A percentile compares a stretch with the other conserved stretches of the same genome.
Evolutionary conservation across 1,284 basidiomycete genomes (phyloP).

Genomic region (Leccinum huronense): DNA sequence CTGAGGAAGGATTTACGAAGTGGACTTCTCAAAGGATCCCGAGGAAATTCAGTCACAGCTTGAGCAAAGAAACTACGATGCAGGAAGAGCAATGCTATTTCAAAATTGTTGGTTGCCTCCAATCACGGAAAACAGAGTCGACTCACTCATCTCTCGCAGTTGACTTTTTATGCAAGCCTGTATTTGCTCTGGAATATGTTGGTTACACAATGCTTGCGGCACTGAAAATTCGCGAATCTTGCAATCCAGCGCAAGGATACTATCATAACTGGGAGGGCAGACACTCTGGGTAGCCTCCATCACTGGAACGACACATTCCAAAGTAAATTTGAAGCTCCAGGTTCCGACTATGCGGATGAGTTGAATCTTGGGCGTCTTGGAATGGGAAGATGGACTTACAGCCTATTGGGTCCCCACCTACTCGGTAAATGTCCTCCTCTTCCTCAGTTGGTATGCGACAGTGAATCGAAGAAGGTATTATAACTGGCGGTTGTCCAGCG

Average conservation of each 20-base stretch:
- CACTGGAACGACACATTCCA: constrained; percentile 45
- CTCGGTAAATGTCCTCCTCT: constrained; percentile 44
- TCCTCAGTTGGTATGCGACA: constrained; percentile 44
- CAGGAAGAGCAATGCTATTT: constrained; percentile 46
- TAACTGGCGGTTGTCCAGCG: constrained; percentile 49
- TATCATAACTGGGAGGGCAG: constrained; percentile 46
- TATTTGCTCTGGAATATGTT: constrained; percentile 42
- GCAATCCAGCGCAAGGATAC: constrained; percentile 44
- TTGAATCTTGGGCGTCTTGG: constrained; percentile 2
- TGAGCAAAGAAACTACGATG: constrained; percentile 51
- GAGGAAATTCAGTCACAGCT: constrained; percentile 43
- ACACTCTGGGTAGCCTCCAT: constrained; percentile 41
- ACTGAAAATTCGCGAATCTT: constrained; percentile 42
- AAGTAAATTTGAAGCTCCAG: constrained; percentile 45
- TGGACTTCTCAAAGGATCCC: constrained; percentile 42
- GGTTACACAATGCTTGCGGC: constrained; percentile 21
- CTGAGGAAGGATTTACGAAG: constrained; percentile 44
- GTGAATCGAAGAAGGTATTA: constrained; percentile 41
- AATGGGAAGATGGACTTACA: constrained; percentile 38
- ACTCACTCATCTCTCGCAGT: constrained; percentile 48
- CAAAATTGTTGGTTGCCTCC: constrained; percentile 2
- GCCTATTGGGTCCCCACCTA: constrained; percentile 43
- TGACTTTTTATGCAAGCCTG: constrained; percentile 44
- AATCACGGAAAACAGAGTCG: not conserved
- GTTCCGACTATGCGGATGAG: constrained; percentile 39